These are phyloP conservation scores for Fusarium fracticaudum DNA, from an alignment of 2,329 filamentous ascomycete genomes.

Conservation along the genomic window DNA sequence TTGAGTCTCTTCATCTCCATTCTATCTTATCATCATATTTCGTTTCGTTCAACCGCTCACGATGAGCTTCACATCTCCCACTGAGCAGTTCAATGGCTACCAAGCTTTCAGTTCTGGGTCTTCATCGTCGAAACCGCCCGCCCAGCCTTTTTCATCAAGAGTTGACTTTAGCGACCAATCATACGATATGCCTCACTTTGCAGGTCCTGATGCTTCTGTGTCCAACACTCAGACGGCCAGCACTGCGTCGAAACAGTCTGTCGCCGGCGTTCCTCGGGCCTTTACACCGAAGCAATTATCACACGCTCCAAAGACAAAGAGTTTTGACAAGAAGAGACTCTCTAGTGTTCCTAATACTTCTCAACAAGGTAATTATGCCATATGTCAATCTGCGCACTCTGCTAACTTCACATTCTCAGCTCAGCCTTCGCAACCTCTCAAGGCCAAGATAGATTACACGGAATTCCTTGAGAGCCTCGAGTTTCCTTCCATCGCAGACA, in stretches of 20 bases:
- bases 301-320: background rate
- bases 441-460: background rate
- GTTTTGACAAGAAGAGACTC: background rate
- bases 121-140: background rate
- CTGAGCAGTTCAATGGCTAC: background rate
- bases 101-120: background rate
- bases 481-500: background rate
- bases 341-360: background rate
- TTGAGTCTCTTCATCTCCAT: background rate
- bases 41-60: background rate
- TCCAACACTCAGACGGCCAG: background rate
- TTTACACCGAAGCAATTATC: background rate
- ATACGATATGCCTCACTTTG: background rate
- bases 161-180: conserved; percentile 1
- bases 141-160: background rate
- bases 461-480: background rate
- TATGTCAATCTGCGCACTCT: fast-evolving
- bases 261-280: background rate
- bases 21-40: background rate
- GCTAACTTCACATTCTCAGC: background rate
- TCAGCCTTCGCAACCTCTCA: background rate
- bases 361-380: background rate
- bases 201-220: too few relatives aligned
- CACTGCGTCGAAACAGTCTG: background rate
- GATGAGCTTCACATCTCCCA: conserved; percentile 1